Base-by-base conservation (phyloP, 2,329 filamentous ascomycete species). In the Diaporthe australafricana region DNA sequence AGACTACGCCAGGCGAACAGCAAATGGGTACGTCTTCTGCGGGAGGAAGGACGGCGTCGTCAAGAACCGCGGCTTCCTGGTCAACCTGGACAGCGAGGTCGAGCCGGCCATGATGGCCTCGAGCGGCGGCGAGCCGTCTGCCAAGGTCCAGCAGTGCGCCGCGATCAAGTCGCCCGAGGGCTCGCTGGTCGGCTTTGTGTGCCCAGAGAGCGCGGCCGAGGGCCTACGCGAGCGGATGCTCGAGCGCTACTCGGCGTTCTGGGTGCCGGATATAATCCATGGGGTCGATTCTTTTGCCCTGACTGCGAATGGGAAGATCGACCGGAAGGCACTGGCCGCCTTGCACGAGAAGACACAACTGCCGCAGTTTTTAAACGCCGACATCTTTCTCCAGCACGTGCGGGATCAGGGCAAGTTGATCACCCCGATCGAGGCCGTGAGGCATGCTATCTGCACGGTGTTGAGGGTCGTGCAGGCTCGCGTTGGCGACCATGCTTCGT, bases 61-160 rank as follows among this genome's bases (percentile, higher is more conserved):
- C n/a, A 81, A 81, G 70, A 79, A 81, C 57, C 74, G 80, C 0
- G 80, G 80, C 0, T 82, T 80, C 68, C 69, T 82, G n/a, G 75
- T 82, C 47, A 82, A 81, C 63, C 72, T 82, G 2, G 80, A 82
- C 25, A 67, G 71, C 0, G 78, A 82, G 11, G 80, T 82, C 22
- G 74, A 76, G 35, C 74, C 79, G 12, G 75, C 75, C 16, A 40
- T 82, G 22, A 60, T 60, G 35, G 17, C 1, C 7, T 60, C 55
- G 22, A 27, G 38, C 1, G 55, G 22, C 22, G 22, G 42, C 16
- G 38, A 60, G 0, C n/a, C 55, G 2, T 27, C 27, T 50, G n/a
- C n/a, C 5, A 57, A 5, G n/a, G 20, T 68, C 17, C 50, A 66
- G 27, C 30, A 45, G 60, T 14, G 74, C 78, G 55, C 55, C 7